Evolutionary conservation across 768 basidiomycete species (phyloP).

Genomic region (Mycena galericulata): DNA sequence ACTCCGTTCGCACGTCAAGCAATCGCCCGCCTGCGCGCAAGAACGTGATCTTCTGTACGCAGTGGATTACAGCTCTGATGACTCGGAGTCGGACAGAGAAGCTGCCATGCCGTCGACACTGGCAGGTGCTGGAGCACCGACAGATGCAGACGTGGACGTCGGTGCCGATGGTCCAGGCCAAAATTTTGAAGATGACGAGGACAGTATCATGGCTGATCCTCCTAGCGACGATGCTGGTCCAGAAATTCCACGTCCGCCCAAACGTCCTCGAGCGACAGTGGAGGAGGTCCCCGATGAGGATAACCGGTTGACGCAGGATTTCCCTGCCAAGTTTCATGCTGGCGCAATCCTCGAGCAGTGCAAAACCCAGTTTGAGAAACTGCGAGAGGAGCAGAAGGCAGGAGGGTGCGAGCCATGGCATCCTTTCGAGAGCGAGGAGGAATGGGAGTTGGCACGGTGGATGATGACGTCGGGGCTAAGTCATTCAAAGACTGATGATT

Average conservation of each 20-base stretch:
- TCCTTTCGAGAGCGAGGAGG: slow-evolving; percentile 42
- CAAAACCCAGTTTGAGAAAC: slow-evolving; percentile 25
- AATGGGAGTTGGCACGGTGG: slow-evolving; percentile 48
- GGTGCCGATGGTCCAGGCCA: not conserved
- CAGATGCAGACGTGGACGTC: not conserved
- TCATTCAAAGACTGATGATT: slow-evolving; percentile 43
- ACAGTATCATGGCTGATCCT: not conserved
- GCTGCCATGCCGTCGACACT: not conserved
- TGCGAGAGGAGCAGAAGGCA: slow-evolving; percentile 16
- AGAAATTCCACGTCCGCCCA: not conserved
- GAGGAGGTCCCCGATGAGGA: slow-evolving; percentile 3
- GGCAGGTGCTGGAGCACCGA: not conserved
- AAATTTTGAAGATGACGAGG: too few relatives aligned
- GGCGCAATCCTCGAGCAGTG: not conserved
- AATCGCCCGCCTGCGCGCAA: not conserved
- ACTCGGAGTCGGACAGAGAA: not conserved
- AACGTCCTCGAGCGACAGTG: not conserved
- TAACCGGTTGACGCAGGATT: not conserved
- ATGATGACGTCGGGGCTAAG: slow-evolving; percentile 40
- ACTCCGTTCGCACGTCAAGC: not conserved
- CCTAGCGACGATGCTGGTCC: not conserved
- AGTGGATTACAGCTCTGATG: not conserved
- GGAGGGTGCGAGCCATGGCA: slow-evolving; percentile 33
- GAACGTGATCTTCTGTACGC: not conserved
- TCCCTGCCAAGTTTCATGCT: not conserved